These are phyloP conservation scores for Datisca glomerata DNA, from an alignment of 306 rosid genomes.

Conservation along the genomic window DNA sequence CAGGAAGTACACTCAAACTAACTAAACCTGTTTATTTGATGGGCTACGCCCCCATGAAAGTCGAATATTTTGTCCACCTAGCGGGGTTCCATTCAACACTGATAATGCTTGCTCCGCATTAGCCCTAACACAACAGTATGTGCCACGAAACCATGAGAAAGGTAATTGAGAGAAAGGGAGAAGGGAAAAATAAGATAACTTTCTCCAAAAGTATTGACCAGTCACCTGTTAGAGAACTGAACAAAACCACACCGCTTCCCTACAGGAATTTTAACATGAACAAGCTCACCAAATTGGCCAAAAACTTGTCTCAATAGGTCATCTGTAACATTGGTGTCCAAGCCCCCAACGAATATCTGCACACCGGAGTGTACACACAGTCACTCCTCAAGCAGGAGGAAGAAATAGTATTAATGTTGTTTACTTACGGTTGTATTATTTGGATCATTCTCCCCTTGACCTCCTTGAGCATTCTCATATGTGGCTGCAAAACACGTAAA, in stretches of 20 bases:
- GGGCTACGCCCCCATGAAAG: slow-evolving; percentile 79
- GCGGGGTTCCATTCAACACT: slow-evolving; percentile 35
- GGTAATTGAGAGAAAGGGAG: not conserved
- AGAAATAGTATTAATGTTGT: slow-evolving; percentile 1
- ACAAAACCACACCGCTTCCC: slow-evolving; percentile 73
- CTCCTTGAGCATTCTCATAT: slow-evolving; percentile 42
- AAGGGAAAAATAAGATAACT: too few relatives aligned
- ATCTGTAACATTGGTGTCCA: slow-evolving; percentile 32
- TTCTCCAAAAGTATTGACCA: not conserved
- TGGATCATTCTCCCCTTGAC: slow-evolving; percentile 53
- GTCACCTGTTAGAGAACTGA: slow-evolving; percentile 51
- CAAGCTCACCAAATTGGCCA: slow-evolving; percentile 50
- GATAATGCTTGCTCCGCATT: slow-evolving; percentile 57
- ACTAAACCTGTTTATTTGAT: slow-evolving; percentile 45
- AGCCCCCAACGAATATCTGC: slow-evolving; percentile 46
- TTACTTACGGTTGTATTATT: slow-evolving; percentile 59
- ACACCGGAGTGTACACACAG: slow-evolving; percentile 13
- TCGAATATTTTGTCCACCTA: slow-evolving; percentile 47
- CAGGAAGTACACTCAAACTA: not conserved
- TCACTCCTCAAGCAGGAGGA: slow-evolving; percentile 11
- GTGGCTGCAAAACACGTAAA: slow-evolving; percentile 31
- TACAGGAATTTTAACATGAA: slow-evolving; percentile 44
- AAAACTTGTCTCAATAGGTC: slow-evolving; percentile 42
- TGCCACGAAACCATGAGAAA: not conserved
- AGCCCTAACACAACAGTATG: slow-evolving; percentile 15